Conservation (phyloP, 2,329 filamentous ascomycete species). For the Pseudofabraea citricarpa region DNA sequence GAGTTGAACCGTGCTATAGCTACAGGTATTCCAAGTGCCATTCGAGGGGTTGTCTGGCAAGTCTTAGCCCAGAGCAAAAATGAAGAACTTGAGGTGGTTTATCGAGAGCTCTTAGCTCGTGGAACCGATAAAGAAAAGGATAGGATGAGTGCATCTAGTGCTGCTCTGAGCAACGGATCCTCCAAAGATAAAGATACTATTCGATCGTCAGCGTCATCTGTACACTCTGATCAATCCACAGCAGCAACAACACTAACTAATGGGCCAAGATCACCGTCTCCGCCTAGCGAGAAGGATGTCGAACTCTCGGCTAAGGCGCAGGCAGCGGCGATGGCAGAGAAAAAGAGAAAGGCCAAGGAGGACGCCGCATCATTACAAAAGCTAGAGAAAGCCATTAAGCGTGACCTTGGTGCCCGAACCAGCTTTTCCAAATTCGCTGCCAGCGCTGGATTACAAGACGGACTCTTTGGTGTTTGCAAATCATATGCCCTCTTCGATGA, state of each 20-base stretch:
- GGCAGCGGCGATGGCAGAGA: conserved; percentile 58
- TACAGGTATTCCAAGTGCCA: conserved; percentile 87
- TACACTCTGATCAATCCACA: conserved; percentile 72
- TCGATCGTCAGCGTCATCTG: conserved; percentile 76
- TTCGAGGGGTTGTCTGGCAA: conserved; percentile 98
- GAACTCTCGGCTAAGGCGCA: conserved; percentile 65
- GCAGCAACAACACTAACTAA: conserved; percentile 52
- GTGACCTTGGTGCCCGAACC: conserved; percentile 86
- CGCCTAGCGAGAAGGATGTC: conserved; percentile 52
- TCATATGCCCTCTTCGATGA: conserved; percentile 96
- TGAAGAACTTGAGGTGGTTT: conserved; percentile 81
- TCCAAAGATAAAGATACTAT: conserved; percentile 63
- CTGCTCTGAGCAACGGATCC: conserved; percentile 41
- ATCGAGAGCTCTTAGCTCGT: conserved; percentile 72
- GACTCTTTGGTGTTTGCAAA: conserved; percentile 92
- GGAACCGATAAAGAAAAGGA: conserved; percentile 78
- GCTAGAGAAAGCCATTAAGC: conserved; percentile 86
- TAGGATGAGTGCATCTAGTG: conserved; percentile 39
- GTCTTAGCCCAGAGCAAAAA: conserved; percentile 94
- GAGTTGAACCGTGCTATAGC: conserved; percentile 89
- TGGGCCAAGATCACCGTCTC: conserved; percentile 48
- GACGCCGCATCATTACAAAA: conserved; percentile 70
- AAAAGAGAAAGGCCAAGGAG: conserved; percentile 74
- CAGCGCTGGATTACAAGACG: conserved; percentile 85
- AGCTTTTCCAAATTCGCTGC: conserved; percentile 96